phyloP scores from a whole-genome alignment of 345 rosid genomes.

The Erodium maritimum region DNA sequence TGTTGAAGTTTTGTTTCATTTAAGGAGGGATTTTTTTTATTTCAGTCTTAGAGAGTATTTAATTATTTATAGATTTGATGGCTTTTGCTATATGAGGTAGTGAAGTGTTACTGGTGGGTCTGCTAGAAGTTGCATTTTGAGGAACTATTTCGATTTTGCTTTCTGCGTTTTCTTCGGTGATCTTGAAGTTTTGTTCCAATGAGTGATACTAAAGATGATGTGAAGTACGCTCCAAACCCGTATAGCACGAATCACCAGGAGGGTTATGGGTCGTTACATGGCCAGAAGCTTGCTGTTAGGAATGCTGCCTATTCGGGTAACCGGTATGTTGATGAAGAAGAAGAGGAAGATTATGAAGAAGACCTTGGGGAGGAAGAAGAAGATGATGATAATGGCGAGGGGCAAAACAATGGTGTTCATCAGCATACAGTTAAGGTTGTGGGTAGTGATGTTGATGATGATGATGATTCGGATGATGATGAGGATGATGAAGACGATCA shows the following conservation, averaged over 20 bases:
- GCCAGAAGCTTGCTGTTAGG: slow-evolving; percentile 48
- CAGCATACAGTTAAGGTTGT: slow-evolving; percentile 19
- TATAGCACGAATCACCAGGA: slow-evolving; percentile 33
- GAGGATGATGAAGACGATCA: slow-evolving; percentile 29
- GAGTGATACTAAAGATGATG: slow-evolving; percentile 74
- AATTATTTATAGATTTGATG: not conserved
- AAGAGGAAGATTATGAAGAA: slow-evolving; percentile 25
- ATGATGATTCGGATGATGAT: slow-evolving; percentile 23
- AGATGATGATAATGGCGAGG: slow-evolving; percentile 24
- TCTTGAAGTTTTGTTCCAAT: slow-evolving; percentile 23
- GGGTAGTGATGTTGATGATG: slow-evolving; percentile 25
- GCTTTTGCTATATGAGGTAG: not conserved
- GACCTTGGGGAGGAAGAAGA: slow-evolving; percentile 28
- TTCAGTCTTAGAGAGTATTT: no score
- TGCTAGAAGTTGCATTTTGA: not conserved
- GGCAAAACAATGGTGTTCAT: slow-evolving; percentile 25
- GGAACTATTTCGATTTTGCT: no score
- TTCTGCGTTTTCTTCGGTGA: not conserved
- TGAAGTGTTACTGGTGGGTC: slow-evolving; percentile 2
- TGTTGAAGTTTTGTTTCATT: not conserved
- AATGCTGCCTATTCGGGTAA: slow-evolving; percentile 21
- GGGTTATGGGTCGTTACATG: slow-evolving; percentile 31
- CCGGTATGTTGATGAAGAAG: slow-evolving; percentile 29
- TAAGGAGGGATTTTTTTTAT: no score
- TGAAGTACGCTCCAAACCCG: slow-evolving; percentile 47